Percentiles rank a stretch among this genome's conserved stretches.
Conservation (phyloP, 495 filamentous ascomycete species). For the Penicillium longicatenatum region DNA sequence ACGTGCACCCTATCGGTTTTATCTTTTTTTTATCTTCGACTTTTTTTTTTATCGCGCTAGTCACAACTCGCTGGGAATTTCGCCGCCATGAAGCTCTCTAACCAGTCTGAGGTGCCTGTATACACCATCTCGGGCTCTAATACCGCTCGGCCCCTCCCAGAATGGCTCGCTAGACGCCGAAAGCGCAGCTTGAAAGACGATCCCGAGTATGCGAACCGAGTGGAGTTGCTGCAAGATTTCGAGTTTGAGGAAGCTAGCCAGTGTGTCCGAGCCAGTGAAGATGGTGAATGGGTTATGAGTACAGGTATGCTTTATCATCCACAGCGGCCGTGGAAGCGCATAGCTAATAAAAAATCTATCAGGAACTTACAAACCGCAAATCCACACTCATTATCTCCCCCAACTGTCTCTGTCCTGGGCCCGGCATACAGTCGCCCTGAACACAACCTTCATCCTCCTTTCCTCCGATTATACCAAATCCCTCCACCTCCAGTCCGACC, state of each 20-base stretch:
- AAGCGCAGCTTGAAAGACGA: constrained; percentile 95
- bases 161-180: constrained; percentile 89
- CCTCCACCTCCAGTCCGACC: constrained; percentile 87
- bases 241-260: constrained; percentile 98
- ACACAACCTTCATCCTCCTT: constrained; percentile 89
- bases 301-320: constrained; percentile 62
- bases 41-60: constrained; percentile 51
- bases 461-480: constrained; percentile 95
- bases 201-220: constrained; percentile 85
- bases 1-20: constrained; percentile 43
- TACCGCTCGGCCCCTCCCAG: constrained; percentile 86
- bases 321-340: neutral
- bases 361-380: constrained; percentile 94
- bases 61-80: constrained; percentile 3
- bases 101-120: constrained; percentile 84
- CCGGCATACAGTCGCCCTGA: constrained; percentile 90
- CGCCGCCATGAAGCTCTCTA: constrained; percentile 78
- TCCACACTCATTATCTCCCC: constrained; percentile 91
- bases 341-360: constrained; percentile 16
- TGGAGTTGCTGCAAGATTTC: constrained; percentile 96
- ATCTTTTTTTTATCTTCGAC: constrained; percentile 39
- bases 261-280: constrained; percentile 87
- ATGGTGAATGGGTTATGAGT: constrained; percentile 98
- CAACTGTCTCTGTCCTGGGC: constrained; percentile 91
- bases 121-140: constrained; percentile 95